phyloP scores from a whole-genome alignment of 2,329 filamentous ascomycete species.

The Hirsutella thompsonii region DNA sequence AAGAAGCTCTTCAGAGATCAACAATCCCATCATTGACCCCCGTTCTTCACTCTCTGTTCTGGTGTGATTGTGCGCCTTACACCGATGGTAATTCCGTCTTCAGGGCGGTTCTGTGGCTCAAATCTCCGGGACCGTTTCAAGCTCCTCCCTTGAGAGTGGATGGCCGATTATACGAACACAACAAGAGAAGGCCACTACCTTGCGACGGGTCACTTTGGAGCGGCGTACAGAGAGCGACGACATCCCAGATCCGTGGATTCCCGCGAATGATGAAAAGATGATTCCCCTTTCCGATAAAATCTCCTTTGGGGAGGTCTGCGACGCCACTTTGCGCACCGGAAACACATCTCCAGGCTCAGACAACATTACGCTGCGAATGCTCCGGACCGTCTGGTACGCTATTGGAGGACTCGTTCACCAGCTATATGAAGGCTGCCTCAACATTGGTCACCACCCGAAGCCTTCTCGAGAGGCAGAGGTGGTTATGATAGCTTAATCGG shows the following conservation, averaged over 20 bases:
- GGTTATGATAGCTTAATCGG: too few species aligned
- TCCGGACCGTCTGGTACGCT: neutral
- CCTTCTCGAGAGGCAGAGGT: constrained; percentile 9
- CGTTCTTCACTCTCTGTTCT: too few species aligned
- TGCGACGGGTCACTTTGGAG: too few species aligned
- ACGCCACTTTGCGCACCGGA: neutral
- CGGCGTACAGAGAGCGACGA: neutral
- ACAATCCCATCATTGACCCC: too few species aligned
- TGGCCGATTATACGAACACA: too few species aligned
- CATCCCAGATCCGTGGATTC: neutral
- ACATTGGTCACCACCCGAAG: constrained; percentile 8
- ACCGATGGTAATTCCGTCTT: constrained; percentile 1
- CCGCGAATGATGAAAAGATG: neutral
- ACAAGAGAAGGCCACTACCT: too few species aligned
- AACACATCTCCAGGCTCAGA: constrained; percentile 1
- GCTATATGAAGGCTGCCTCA: constrained; percentile 8
- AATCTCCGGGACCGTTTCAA: constrained; percentile 6
- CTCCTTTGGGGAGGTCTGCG: too few species aligned
- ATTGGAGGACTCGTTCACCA: constrained; percentile 2
- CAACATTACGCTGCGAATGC: neutral
- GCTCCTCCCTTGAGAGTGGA: constrained; percentile 4
- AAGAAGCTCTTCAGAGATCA: too few species aligned
- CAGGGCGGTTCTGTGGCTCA: constrained; percentile 3
- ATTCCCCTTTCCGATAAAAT: constrained; percentile 7
- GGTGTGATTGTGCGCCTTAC: too few species aligned